Evolutionary conservation across 164 flowering plant species (phyloP).

Genomic region (Magnolia changhungtana): DNA sequence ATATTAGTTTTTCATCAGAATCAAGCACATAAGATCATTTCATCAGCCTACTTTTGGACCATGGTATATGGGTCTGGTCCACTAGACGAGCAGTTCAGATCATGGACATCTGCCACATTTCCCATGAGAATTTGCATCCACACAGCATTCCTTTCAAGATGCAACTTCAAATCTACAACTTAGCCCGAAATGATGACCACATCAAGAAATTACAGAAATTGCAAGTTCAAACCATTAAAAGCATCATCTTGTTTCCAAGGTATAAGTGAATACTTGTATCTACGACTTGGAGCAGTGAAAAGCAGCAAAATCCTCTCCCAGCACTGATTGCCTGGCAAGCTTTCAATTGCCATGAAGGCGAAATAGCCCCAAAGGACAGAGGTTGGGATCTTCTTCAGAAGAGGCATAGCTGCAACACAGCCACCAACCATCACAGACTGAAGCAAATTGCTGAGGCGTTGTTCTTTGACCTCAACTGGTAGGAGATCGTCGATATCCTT

Average conservation of each 20-base stretch:
- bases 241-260: neutral
- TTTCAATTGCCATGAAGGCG: constrained; percentile 98
- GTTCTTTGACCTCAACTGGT: constrained; percentile 93
- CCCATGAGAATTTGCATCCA: neutral
- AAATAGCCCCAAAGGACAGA: constrained; percentile 98
- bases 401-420: constrained; percentile 96
- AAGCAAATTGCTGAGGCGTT: constrained; percentile 86
- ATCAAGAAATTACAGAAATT: too few relatives aligned
- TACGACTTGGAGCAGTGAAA: constrained; percentile 91
- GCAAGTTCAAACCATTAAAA: neutral
- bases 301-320: constrained; percentile 93
- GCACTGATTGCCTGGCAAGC: constrained; percentile 94
- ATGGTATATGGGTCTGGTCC: neutral
- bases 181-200: too few relatives aligned
- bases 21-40: neutral
- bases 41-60: neutral
- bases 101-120: neutral
- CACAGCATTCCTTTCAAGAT: neutral
- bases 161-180: too few relatives aligned
- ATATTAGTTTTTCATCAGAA: neutral
- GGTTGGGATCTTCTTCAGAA: constrained; percentile 84
- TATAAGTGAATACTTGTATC: constrained; percentile 52
- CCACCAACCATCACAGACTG: constrained; percentile 85
- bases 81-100: neutral
- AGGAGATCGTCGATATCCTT: constrained; percentile 88